phyloP scores from a whole-genome alignment of 805 yeast genomes.

The Starmerella roubikii region DNA sequence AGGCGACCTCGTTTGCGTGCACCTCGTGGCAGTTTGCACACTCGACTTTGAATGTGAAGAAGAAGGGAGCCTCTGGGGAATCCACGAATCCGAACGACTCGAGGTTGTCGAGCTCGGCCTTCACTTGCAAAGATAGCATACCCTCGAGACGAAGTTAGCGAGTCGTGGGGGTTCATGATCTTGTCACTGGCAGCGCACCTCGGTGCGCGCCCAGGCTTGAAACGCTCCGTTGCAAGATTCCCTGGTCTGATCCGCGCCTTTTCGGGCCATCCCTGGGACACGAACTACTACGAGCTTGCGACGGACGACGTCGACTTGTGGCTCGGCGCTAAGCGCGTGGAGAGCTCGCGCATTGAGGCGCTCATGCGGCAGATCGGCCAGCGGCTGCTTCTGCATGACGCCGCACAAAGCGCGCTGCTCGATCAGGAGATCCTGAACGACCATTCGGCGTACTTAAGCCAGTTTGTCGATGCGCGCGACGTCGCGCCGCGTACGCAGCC shows the following conservation, averaged over 20 bases:
- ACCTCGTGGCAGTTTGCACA: conserved; percentile 71
- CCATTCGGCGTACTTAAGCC: conserved; percentile 3
- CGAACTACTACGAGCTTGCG: conserved; percentile 12
- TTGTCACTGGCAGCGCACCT: no score
- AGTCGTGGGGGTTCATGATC: no score
- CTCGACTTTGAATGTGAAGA: conserved; percentile 56
- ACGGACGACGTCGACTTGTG: conserved; percentile 9
- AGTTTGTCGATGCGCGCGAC: conserved; percentile 14
- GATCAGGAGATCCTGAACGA: conserved; percentile 16
- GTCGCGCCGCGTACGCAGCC: conserved; percentile 9
- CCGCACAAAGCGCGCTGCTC: conserved; percentile 20
- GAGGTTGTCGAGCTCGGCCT: conserved; percentile 42
- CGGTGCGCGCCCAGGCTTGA: no score
- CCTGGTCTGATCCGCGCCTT: neutral
- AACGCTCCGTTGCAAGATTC: no score
- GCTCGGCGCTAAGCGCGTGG: conserved; percentile 21
- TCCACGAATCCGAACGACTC: conserved; percentile 49
- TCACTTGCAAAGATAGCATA: conserved; percentile 26
- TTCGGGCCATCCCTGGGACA: conserved; percentile 6
- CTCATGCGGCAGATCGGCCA: conserved; percentile 25
- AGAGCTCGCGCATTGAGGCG: conserved; percentile 23
- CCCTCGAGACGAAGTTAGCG: no score
- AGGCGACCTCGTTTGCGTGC: conserved; percentile 56
- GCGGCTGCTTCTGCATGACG: conserved; percentile 22
- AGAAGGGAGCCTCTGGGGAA: conserved; percentile 46